Conservation (phyloP, 352 stramenopile species). For the Pythium oligandrum region DNA sequence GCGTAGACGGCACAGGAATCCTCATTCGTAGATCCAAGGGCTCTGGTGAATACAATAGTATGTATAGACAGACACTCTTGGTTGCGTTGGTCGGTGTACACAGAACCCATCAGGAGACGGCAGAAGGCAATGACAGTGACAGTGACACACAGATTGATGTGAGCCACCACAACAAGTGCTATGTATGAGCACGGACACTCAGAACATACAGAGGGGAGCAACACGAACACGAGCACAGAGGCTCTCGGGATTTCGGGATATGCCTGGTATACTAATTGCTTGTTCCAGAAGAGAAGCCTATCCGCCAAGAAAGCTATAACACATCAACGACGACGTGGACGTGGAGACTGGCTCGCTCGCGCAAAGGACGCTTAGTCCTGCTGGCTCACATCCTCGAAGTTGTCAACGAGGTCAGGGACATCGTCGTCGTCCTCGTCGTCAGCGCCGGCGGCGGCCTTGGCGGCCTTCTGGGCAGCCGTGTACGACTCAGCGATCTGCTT, state of each 20-base stretch:
- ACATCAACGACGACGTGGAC: slow-evolving; percentile 22
- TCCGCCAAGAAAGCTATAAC: slow-evolving; percentile 17
- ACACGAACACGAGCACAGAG: too few relatives aligned
- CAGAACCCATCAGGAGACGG: too few relatives aligned
- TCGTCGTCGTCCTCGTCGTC: slow-evolving; percentile 94
- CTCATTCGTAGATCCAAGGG: too few relatives aligned
- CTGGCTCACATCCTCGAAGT: slow-evolving; percentile 97
- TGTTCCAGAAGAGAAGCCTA: slow-evolving; percentile 18
- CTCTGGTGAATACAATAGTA: too few relatives aligned
- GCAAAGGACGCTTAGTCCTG: slow-evolving; percentile 56
- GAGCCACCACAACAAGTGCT: too few relatives aligned
- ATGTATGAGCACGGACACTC: too few relatives aligned
- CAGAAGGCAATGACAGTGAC: too few relatives aligned
- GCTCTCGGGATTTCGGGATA: slow-evolving; percentile 4
- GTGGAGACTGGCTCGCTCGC: slow-evolving; percentile 9
- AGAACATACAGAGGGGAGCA: slow-evolving; percentile 6
- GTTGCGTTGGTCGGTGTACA: too few relatives aligned
- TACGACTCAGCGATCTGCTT: slow-evolving; percentile 92
- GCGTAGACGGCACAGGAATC: background rate
- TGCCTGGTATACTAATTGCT: slow-evolving; percentile 25
- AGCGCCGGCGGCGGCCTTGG: slow-evolving; percentile 62
- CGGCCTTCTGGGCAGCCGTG: slow-evolving; percentile 72
- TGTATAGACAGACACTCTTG: too few relatives aligned
- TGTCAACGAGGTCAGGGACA: slow-evolving; percentile 97
- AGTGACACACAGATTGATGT: too few relatives aligned